Base-by-base conservation (phyloP, 306 rosid species). In the Cicer pinnatifidum region DNA sequence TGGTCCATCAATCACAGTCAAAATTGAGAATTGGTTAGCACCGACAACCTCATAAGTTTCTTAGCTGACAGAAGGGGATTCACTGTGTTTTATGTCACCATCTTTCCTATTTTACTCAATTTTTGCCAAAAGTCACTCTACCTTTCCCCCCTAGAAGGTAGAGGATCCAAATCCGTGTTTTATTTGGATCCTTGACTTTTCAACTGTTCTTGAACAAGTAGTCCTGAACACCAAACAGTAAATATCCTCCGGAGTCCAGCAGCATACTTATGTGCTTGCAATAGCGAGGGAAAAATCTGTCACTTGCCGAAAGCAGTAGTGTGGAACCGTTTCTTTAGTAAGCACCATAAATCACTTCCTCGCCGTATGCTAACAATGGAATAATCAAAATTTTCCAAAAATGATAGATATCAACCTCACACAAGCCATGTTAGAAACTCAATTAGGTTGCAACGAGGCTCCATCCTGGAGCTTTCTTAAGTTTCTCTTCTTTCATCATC, bases 391-490 rank as follows among this genome's bases (percentile, higher is more conserved):
- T 28, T 39, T 43, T 7, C 66, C 46, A 33, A 23, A 15, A 15
- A 62, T 41, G 59, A 16, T 9, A 10, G 9, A 20, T 17, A 57
- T 28, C 12, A 37, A 15, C 9, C 7, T 19, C 11, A 51, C n/a
- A 15, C 67, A 65, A 56, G 67, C n/a, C 53, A 20, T 20, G 52
- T 47, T 19, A 69, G 39, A 40, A 56, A 75, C 72, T 59, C 61
- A 52, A 45, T 69, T 33, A 77, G 19, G 76, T 44, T 11, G 78
- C 58, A 1, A 85, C 77, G 20, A 85, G 83, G 74, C 86, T 85
- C 89, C 89, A 80, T 13, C 85, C 86, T 0, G 86, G 83, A n/a
- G 63, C 35, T 59, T 85, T 85, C 75, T 82, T 77, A 44, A 85
- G 79, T 53, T 73, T 82, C 76, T 78, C 85, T 76, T 73, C 69